These are phyloP conservation scores for Trichoderma orchidacearum DNA, from an alignment of 495 filamentous ascomycete species.

Conservation along the genomic window DNA sequence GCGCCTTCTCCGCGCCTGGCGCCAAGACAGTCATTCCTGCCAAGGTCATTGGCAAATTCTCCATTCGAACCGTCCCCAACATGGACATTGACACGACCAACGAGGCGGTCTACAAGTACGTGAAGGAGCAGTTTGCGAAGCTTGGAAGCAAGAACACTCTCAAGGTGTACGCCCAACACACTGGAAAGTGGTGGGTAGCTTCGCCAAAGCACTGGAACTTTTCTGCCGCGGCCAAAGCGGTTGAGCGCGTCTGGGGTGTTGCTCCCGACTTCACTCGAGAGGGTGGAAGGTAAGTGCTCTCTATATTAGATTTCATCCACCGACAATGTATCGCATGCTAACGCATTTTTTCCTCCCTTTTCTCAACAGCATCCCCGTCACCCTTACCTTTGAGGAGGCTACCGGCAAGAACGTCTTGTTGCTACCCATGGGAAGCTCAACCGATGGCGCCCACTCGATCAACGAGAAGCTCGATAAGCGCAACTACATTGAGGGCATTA, in stretches of 20 bases:
- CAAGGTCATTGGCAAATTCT: constrained; percentile 96
- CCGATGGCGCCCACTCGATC: constrained; percentile 90
- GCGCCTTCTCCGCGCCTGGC: constrained; percentile 83
- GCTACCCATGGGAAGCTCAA: constrained; percentile 91
- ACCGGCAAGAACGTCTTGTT: constrained; percentile 97
- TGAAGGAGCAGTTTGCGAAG: constrained; percentile 67
- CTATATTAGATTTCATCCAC: background rate
- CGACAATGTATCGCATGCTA: background rate
- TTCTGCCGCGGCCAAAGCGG: constrained; percentile 79
- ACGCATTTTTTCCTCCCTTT: constrained; percentile 3
- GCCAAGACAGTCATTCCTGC: constrained; percentile 98
- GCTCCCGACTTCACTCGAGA: constrained; percentile 93
- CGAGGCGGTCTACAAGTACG: constrained; percentile 63
- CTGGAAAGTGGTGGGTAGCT: constrained; percentile 97
- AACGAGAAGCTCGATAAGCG: constrained; percentile 96
- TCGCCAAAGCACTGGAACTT: constrained; percentile 99
- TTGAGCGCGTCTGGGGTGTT: constrained; percentile 80
- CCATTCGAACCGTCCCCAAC: constrained; percentile 89
- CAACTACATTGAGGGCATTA: constrained; percentile 98
- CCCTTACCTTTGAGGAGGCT: constrained; percentile 91
- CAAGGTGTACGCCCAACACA: constrained; percentile 67
- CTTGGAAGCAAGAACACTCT: constrained; percentile 82
- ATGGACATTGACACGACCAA: constrained; percentile 91
- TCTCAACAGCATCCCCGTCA: constrained; percentile 70
- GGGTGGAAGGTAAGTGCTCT: constrained; percentile 64